Percentiles rank a stretch among this genome's conserved stretches.
These are phyloP conservation scores for Prunus yedoensis DNA, from an alignment of 331 rosid genomes.

Conservation along the genomic window DNA sequence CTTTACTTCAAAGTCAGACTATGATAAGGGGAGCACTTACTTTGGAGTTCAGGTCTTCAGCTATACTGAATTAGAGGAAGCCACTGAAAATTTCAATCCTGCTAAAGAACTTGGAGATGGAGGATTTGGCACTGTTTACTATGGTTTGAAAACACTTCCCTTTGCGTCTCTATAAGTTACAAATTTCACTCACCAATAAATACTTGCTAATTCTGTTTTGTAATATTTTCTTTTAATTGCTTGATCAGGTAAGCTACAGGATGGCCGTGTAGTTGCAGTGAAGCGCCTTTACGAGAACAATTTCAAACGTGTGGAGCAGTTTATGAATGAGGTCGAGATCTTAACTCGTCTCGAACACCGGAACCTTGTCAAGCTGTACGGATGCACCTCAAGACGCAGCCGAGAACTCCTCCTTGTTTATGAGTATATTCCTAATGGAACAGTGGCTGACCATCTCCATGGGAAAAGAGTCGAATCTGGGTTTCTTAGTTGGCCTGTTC, in stretches of 20 bases:
- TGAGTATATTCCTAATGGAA: conserved; percentile 87
- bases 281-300: conserved; percentile 81
- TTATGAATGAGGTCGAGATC: conserved; percentile 83
- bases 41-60: conserved; percentile 69
- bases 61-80: conserved; percentile 74
- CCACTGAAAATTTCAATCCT: conserved; percentile 60
- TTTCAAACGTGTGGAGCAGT: conserved; percentile 68
- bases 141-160: conserved; percentile 42
- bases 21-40: conserved; percentile 53
- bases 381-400: conserved; percentile 84
- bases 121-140: conserved; percentile 92
- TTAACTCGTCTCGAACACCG: conserved; percentile 59
- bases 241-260: conserved; percentile 61
- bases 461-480: conserved; percentile 39
- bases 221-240: conserved; percentile 18
- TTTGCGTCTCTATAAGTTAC: conserved; percentile 4
- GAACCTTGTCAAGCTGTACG: conserved; percentile 73
- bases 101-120: conserved; percentile 90
- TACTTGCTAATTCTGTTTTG: not conserved
- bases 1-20: conserved; percentile 37
- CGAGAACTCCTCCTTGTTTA: conserved; percentile 85
- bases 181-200: not conserved
- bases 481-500: conserved; percentile 58
- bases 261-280: conserved; percentile 90
- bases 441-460: conserved; percentile 86